These are phyloP conservation scores for Logfia minima DNA, from an alignment of 129 eudicot species.

Conservation along the genomic window DNA sequence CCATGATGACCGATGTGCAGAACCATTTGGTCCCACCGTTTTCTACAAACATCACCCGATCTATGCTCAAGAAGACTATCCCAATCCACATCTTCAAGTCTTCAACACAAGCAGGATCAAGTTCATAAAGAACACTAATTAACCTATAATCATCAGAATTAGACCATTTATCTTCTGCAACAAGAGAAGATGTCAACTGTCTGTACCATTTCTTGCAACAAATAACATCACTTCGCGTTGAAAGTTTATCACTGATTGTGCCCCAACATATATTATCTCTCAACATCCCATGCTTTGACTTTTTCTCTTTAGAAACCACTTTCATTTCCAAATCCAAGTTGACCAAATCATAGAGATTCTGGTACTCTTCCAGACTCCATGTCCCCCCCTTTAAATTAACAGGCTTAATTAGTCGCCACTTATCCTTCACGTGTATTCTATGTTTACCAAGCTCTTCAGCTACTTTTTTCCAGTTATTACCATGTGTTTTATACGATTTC, in stretches of 20 bases:
- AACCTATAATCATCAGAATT: constrained; percentile 64
- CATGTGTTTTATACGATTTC: constrained; percentile 33
- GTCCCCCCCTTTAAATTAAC: constrained; percentile 33
- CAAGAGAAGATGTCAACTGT: constrained; percentile 66
- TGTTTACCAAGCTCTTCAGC: constrained; percentile 58
- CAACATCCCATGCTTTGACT: constrained; percentile 70
- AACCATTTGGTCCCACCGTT: constrained; percentile 70
- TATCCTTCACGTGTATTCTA: constrained; percentile 49
- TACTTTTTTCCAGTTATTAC: constrained; percentile 47
- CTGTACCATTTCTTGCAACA: constrained; percentile 74
- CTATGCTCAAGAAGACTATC: constrained; percentile 57
- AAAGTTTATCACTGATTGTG: constrained; percentile 53
- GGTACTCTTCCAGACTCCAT: constrained; percentile 74
- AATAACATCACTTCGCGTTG: constrained; percentile 32
- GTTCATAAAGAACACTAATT: constrained; percentile 41
- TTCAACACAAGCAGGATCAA: constrained; percentile 63
- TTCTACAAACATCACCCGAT: constrained; percentile 52
- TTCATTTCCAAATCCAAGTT: constrained; percentile 52
- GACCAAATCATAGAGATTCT: constrained; percentile 51
- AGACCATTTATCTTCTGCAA: constrained; percentile 51
- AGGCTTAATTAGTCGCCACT: constrained; percentile 48
- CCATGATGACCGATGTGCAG: constrained; percentile 54
- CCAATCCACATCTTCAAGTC: constrained; percentile 87
- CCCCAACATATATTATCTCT: constrained; percentile 67
- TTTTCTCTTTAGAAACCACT: constrained; percentile 41